phyloP scores from a whole-genome alignment of 345 rosid genomes.

The Camelina sativa region DNA sequence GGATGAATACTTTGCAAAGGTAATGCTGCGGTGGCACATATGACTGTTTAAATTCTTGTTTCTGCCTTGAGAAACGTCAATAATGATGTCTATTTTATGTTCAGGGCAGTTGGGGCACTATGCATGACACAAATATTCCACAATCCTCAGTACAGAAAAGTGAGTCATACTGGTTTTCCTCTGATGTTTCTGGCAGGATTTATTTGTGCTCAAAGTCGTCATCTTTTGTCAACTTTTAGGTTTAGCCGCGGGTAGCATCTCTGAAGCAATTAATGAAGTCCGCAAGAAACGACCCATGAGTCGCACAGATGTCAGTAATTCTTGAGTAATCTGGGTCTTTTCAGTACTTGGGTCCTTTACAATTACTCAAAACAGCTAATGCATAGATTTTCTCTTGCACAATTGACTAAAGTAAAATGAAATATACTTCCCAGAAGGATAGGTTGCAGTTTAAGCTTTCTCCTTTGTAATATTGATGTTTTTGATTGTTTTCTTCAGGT shows the following conservation, averaged over 20 bases:
- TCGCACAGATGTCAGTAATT: conserved; percentile 74
- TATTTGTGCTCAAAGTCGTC: conserved; percentile 16
- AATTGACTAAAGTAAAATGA: background rate
- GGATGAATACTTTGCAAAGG: conserved; percentile 81
- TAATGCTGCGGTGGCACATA: conserved; percentile 43
- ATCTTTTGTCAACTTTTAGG: conserved; percentile 46
- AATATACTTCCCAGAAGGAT: background rate
- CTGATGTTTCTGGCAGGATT: conserved; percentile 14
- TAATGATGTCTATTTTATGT: conserved; percentile 44
- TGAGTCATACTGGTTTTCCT: conserved; percentile 23
- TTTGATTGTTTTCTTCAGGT: conserved; percentile 54
- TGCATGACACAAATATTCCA: conserved; percentile 53
- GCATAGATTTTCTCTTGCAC: conserved; percentile 4
- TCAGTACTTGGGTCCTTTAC: conserved; percentile 9
- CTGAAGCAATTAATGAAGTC: conserved; percentile 65
- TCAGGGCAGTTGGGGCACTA: conserved; percentile 70
- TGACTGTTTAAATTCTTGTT: conserved; percentile 20
- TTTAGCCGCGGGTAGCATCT: conserved; percentile 55
- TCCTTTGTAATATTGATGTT: background rate
- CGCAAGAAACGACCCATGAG: conserved; percentile 85
- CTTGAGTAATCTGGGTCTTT: conserved; percentile 14
- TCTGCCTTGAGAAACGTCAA: conserved; percentile 31
- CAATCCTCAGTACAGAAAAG: conserved; percentile 58
- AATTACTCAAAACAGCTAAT: conserved; percentile 2
- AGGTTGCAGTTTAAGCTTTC: background rate